phyloP scores from a whole-genome alignment of 2,329 filamentous ascomycete species.

The Endothia cerciana region DNA sequence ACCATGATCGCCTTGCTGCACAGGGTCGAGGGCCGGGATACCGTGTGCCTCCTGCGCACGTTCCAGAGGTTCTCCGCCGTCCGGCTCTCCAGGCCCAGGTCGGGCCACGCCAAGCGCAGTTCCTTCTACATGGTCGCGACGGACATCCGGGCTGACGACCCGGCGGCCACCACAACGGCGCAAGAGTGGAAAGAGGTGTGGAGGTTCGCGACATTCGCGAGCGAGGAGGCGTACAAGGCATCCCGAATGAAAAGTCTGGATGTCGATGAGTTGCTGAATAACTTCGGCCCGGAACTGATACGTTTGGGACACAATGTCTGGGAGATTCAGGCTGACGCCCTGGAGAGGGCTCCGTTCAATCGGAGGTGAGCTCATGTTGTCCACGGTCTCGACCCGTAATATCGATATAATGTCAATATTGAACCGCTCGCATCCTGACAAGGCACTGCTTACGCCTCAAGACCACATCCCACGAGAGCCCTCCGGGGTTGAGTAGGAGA shows the following conservation, averaged over 20 bases:
- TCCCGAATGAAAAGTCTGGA: slow-evolving; percentile 15
- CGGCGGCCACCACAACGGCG: slow-evolving; percentile 42
- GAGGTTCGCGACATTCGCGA: slow-evolving; percentile 44
- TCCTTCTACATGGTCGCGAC: slow-evolving; percentile 59
- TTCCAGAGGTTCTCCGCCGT: slow-evolving; percentile 49
- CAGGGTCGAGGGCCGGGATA: slow-evolving; percentile 47
- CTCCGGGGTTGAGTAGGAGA: too few relatives aligned
- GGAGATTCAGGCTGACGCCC: slow-evolving; percentile 40
- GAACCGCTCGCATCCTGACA: too few relatives aligned
- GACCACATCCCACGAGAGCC: too few relatives aligned
- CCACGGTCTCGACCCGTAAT: too few relatives aligned
- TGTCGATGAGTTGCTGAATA: slow-evolving; percentile 36
- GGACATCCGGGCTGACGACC: slow-evolving; percentile 40
- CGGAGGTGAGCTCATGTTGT: background rate
- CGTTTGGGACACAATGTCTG: slow-evolving; percentile 40
- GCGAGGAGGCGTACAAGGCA: slow-evolving; percentile 33
- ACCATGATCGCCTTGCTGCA: slow-evolving; percentile 57
- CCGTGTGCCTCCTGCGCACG: slow-evolving; percentile 40
- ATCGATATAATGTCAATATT: background rate
- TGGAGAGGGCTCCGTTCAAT: slow-evolving; percentile 27
- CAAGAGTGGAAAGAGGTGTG: slow-evolving; percentile 46
- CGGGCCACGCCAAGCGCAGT: slow-evolving; percentile 45
- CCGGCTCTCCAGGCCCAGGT: slow-evolving; percentile 48
- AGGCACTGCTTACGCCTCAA: too few relatives aligned
- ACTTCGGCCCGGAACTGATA: slow-evolving; percentile 42